Conservation (phyloP, 1,139 yeast genomes). For the Suhomyces maxii region DNA sequence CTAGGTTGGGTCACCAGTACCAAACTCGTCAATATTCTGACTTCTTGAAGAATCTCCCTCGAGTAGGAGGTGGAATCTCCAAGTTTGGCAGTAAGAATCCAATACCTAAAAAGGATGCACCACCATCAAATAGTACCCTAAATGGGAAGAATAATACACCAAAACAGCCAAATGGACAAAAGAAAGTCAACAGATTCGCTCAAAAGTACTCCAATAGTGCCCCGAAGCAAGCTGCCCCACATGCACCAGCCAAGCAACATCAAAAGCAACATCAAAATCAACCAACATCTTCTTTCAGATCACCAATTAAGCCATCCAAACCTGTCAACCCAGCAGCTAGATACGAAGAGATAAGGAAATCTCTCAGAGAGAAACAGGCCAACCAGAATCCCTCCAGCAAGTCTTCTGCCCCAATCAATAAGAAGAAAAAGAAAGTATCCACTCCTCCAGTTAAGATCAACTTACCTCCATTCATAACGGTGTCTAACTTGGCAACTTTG, state of each 20-base stretch:
- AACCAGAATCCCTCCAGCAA: slow-evolving; percentile 1
- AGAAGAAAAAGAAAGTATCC: slow-evolving; percentile 16
- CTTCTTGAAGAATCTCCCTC: slow-evolving; percentile 25
- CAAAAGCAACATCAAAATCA: too few species aligned
- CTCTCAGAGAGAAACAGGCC: slow-evolving; percentile 18
- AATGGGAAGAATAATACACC: neutral
- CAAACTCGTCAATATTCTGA: slow-evolving; percentile 20
- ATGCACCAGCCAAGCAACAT: too few species aligned
- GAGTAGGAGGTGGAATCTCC: slow-evolving; percentile 27
- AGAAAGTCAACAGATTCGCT: slow-evolving; percentile 30
- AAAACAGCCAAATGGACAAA: neutral
- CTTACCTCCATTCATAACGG: slow-evolving; percentile 73
- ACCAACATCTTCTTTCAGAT: neutral
- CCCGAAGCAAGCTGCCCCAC: neutral
- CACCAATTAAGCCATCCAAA: slow-evolving; percentile 5
- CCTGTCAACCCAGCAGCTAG: slow-evolving; percentile 12
- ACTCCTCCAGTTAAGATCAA: slow-evolving; percentile 38
- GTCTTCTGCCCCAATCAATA: neutral
- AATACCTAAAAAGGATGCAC: neutral
- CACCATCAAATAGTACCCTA: too few species aligned
- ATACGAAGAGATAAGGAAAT: slow-evolving; percentile 18
- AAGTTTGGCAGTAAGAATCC: slow-evolving; percentile 13
- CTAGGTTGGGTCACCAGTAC: neutral
- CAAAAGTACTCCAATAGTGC: slow-evolving; percentile 17
- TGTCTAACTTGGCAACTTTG: slow-evolving; percentile 73